Evolutionary conservation across 345 rosid species (phyloP).

Genomic region (Odontarrhena argentea): DNA sequence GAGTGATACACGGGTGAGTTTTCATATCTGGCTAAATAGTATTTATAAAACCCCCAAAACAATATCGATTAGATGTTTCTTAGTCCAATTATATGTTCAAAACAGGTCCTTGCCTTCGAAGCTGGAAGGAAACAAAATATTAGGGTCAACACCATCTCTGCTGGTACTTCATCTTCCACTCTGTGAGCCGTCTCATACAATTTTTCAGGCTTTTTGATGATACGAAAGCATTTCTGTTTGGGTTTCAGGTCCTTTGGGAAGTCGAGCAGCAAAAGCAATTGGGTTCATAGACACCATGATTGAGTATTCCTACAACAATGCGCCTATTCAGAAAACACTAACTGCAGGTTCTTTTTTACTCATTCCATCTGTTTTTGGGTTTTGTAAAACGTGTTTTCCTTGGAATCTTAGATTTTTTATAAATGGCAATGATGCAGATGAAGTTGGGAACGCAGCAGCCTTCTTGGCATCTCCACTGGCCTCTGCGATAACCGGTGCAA

Average conservation of each 20-base stretch:
- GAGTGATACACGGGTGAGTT: slow-evolving; percentile 82
- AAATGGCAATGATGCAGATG: slow-evolving; percentile 56
- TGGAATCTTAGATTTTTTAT: not conserved
- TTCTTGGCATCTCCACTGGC: slow-evolving; percentile 92
- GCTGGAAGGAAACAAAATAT: slow-evolving; percentile 82
- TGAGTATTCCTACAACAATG: slow-evolving; percentile 77
- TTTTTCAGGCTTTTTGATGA: not conserved
- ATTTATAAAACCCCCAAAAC: not conserved
- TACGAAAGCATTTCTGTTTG: not conserved
- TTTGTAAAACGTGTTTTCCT: not conserved
- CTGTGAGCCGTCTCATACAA: not conserved
- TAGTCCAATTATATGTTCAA: slow-evolving; percentile 14
- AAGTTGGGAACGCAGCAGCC: slow-evolving; percentile 92
- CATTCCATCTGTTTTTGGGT: not conserved
- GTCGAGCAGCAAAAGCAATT: slow-evolving; percentile 89
- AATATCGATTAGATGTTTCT: not conserved
- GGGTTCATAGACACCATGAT: slow-evolving; percentile 88
- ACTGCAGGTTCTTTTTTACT: slow-evolving; percentile 61
- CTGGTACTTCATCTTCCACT: slow-evolving; percentile 51
- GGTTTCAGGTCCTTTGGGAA: slow-evolving; percentile 73
- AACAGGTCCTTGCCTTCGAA: slow-evolving; percentile 84
- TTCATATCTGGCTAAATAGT: not conserved
- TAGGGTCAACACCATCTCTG: slow-evolving; percentile 89
- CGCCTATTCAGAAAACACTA: slow-evolving; percentile 84
- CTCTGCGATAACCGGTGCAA: slow-evolving; percentile 88